Evolutionary conservation across 2,329 filamentous ascomycete species (phyloP).

Genomic region (Thyridium curvatum): DNA sequence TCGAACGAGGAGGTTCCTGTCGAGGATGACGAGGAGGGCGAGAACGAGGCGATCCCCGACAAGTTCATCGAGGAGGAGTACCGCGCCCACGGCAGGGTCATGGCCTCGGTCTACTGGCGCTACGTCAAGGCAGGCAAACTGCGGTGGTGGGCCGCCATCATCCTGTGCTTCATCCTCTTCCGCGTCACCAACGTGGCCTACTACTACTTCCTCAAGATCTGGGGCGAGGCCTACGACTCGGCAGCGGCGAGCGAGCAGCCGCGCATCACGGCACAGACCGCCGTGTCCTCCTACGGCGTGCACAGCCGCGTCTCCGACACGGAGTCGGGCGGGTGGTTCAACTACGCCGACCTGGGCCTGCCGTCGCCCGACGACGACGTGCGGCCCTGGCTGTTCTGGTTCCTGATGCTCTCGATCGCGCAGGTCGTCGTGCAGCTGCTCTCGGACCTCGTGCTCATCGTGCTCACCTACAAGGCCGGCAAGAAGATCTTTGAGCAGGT

Average conservation of each 20-base stretch:
- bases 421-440: constrained; percentile 55
- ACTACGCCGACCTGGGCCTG: constrained; percentile 31
- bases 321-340: constrained; percentile 12
- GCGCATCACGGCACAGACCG: too few species aligned
- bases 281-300: too few species aligned
- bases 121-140: constrained; percentile 79
- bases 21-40: constrained; percentile 32
- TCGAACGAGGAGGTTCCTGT: constrained; percentile 12
- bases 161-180: constrained; percentile 56
- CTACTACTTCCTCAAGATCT: constrained; percentile 79
- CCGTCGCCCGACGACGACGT: constrained; percentile 64
- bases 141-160: constrained; percentile 62
- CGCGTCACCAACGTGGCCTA: constrained; percentile 60
- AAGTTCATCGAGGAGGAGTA: constrained; percentile 78
- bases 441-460: constrained; percentile 61
- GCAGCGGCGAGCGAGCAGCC: too few species aligned
- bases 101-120: constrained; percentile 71
- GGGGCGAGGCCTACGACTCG: constrained; percentile 68
- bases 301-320: constrained; percentile 6
- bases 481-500: constrained; percentile 68
- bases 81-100: constrained; percentile 68
- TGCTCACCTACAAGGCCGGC: constrained; percentile 75
- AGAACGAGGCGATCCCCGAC: constrained; percentile 51
- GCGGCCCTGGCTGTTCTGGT: constrained; percentile 66
- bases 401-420: constrained; percentile 57